These are phyloP conservation scores for Ogataea salicorniae DNA, from an alignment of 805 yeast species.

Conservation along the genomic window DNA sequence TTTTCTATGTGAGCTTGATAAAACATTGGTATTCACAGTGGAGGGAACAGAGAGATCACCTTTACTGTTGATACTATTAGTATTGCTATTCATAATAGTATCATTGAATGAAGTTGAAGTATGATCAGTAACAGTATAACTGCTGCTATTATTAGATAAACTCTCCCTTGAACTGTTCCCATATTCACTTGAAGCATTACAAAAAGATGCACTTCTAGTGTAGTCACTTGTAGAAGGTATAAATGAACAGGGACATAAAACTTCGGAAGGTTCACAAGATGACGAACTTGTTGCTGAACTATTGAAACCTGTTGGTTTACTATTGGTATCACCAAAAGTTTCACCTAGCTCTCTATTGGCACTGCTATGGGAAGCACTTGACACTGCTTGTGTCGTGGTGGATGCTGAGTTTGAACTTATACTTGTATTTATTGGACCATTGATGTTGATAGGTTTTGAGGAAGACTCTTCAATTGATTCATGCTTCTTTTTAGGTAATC, in stretches of 20 bases:
- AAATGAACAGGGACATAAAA: neutral
- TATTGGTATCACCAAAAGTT: neutral
- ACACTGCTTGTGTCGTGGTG: no score
- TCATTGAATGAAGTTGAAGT: no score
- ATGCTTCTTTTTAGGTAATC: constrained; percentile 15
- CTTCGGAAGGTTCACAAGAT: neutral
- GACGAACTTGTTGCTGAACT: neutral
- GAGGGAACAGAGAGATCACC: neutral
- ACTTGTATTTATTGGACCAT: no score
- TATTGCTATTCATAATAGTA: neutral
- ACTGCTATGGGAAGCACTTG: neutral
- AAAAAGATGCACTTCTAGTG: neutral
- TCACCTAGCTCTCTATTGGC: neutral
- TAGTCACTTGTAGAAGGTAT: neutral
- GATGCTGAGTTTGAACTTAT: no score
- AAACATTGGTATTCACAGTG: neutral
- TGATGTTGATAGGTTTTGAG: no score
- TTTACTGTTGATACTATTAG: neutral
- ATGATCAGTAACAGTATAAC: no score
- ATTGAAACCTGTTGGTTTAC: neutral
- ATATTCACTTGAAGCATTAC: neutral
- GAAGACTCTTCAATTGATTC: neutral
- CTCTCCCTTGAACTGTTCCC: no score
- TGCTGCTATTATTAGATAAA: no score
- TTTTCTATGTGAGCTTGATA: neutral